phyloP scores from a whole-genome alignment of 257 asterid species.

The Nyctanthes arbortristis region DNA sequence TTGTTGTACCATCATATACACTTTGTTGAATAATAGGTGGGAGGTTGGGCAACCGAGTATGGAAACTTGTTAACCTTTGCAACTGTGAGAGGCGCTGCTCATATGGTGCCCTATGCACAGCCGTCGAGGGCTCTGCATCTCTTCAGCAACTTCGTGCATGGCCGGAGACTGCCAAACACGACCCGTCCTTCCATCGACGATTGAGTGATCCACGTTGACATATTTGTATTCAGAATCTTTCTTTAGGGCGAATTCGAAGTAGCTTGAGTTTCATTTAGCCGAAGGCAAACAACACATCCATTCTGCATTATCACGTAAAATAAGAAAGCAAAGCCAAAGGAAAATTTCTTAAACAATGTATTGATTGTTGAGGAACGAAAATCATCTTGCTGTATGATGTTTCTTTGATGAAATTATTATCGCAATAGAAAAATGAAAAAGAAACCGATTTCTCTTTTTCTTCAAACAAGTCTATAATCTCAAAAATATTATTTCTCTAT shows the following conservation, averaged over 20 bases:
- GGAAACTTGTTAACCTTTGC: slow-evolving; percentile 82
- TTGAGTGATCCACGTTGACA: slow-evolving; percentile 13
- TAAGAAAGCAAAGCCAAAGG: neutral
- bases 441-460: too few species aligned
- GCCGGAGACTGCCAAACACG: slow-evolving; percentile 69
- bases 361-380: slow-evolving; percentile 1
- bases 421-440: too few species aligned
- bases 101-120: slow-evolving; percentile 96
- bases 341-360: neutral
- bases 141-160: slow-evolving; percentile 66
- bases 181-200: slow-evolving; percentile 52
- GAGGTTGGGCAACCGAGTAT: slow-evolving; percentile 95
- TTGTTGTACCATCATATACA: neutral
- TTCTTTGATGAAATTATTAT: too few species aligned
- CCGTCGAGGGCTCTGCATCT: slow-evolving; percentile 90
- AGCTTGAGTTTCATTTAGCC: neutral
- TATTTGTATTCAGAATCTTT: neutral
- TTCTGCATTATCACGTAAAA: neutral
- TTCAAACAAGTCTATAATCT: too few species aligned
- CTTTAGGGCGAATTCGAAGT: too few species aligned
- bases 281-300: neutral
- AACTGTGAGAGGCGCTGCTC: slow-evolving; percentile 95
- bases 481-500: too few species aligned
- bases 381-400: neutral
- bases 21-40: slow-evolving; percentile 48